Evolutionary conservation across 768 basidiomycete genomes (phyloP).

Genomic region (Tylopilus felleus): DNA sequence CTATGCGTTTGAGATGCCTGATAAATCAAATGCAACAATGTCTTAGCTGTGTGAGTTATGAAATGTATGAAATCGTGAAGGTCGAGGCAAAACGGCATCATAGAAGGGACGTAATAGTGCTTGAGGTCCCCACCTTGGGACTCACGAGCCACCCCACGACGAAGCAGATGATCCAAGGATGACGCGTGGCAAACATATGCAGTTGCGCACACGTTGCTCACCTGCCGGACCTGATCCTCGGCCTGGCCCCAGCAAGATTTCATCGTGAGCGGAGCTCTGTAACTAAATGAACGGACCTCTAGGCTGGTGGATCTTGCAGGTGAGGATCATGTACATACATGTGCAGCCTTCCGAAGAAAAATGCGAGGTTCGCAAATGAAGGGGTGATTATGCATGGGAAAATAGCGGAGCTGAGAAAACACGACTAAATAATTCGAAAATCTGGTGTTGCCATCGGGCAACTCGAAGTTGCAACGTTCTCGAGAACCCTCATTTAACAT

Average conservation of each 20-base stretch:
- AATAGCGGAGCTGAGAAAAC: constrained; percentile 15
- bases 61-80: constrained; percentile 25
- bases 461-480: constrained; percentile 11
- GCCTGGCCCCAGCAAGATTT: constrained; percentile 29
- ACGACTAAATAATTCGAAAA: constrained; percentile 21
- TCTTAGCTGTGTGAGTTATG: constrained; percentile 26
- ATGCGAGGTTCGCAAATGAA: constrained; percentile 24
- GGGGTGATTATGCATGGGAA: constrained; percentile 22
- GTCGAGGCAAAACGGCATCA: constrained; percentile 25
- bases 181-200: constrained; percentile 27
- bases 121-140: constrained; percentile 22
- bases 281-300: constrained; percentile 31
- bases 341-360: constrained; percentile 20
- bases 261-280: constrained; percentile 31
- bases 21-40: constrained; percentile 31
- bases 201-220: constrained; percentile 24
- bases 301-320: constrained; percentile 27
- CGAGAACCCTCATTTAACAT: constrained; percentile 15
- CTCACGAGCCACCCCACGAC: constrained; percentile 23
- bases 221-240: constrained; percentile 33
- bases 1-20: constrained; percentile 29
- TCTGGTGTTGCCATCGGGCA: constrained; percentile 3
- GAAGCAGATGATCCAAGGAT: constrained; percentile 13
- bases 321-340: constrained; percentile 27
- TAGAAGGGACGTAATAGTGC: constrained; percentile 29